phyloP scores from a whole-genome alignment of 768 basidiomycete genomes.

The Leccinum barrowsii region DNA sequence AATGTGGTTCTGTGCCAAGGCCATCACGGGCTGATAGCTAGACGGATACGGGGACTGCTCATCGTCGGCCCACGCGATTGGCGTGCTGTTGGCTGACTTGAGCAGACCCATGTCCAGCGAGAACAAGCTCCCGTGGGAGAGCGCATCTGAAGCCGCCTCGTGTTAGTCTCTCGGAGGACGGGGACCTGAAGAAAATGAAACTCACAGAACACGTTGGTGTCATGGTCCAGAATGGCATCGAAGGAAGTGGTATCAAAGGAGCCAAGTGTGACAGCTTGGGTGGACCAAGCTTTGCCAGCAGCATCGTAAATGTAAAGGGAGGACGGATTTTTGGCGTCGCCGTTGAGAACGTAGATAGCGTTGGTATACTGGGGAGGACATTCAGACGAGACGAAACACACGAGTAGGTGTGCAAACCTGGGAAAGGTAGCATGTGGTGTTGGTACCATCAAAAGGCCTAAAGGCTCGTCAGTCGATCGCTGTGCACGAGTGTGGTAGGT shows the following conservation, averaged over 20 bases:
- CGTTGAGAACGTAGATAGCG: slow-evolving; percentile 81
- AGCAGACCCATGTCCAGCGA: slow-evolving; percentile 67
- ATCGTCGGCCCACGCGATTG: slow-evolving; percentile 64
- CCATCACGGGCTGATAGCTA: slow-evolving; percentile 70
- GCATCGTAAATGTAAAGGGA: slow-evolving; percentile 82
- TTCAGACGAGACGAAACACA: not conserved
- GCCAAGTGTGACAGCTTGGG: slow-evolving; percentile 54
- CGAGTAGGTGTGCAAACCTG: slow-evolving; percentile 38
- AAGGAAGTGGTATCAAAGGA: slow-evolving; percentile 62
- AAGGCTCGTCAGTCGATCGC: not conserved
- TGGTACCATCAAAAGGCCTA: slow-evolving; percentile 63
- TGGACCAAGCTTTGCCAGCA: slow-evolving; percentile 69
- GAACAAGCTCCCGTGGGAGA: slow-evolving; percentile 62
- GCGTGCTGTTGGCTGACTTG: slow-evolving; percentile 52
- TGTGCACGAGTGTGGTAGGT: not conserved
- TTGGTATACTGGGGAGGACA: slow-evolving; percentile 62
- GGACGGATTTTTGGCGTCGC: slow-evolving; percentile 64
- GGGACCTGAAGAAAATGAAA: not conserved
- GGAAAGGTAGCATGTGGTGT: slow-evolving; percentile 70
- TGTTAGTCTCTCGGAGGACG: slow-evolving; percentile 5
- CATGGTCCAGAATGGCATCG: slow-evolving; percentile 82
- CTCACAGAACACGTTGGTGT: slow-evolving; percentile 87
- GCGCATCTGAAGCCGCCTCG: slow-evolving; percentile 48
- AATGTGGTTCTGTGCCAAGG: slow-evolving; percentile 82
- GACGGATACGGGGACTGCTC: slow-evolving; percentile 54